A percentile compares a stretch with the other conserved stretches of the same genome.
phyloP scores from a whole-genome alignment of 2,329 filamentous ascomycete species.

The Chaetomium strumarium region DNA sequence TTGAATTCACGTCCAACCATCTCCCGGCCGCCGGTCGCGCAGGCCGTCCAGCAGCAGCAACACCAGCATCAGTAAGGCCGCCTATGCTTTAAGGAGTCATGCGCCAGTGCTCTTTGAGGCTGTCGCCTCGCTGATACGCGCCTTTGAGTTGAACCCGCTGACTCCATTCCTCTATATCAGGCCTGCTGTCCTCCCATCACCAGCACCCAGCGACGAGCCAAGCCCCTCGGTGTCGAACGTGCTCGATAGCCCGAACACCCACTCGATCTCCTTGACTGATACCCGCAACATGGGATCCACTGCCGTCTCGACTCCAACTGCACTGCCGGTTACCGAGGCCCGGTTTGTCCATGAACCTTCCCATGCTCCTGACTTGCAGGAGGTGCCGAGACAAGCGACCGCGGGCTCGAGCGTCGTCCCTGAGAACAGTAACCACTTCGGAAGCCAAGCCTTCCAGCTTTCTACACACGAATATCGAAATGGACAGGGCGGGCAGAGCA shows the following conservation, averaged over 20 bases:
- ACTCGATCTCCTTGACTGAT: constrained; percentile 28
- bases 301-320: not conserved
- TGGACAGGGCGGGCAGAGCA: not conserved
- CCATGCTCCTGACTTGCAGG: not conserved
- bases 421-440: not conserved
- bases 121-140: not conserved
- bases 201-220: constrained; percentile 56
- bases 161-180: constrained; percentile 1
- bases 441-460: not conserved
- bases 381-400: not conserved
- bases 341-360: constrained; percentile 23
- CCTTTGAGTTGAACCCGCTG: not conserved
- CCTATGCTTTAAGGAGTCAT: not conserved
- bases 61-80: constrained; percentile 11
- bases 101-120: not conserved
- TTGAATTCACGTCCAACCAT: constrained; percentile 12
- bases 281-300: constrained; percentile 23
- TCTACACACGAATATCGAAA: not conserved
- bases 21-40: constrained; percentile 1
- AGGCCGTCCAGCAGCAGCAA: constrained; percentile 7
- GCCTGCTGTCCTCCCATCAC: constrained; percentile 49
- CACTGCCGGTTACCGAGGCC: constrained; percentile 24
- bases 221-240: constrained; percentile 39
- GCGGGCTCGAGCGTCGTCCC: no score
- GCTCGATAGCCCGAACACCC: constrained; percentile 31